Evolutionary conservation across 441 rosid species (phyloP), one percentile per base, ranked within the genome.

Genomic region (Isatis lusitanica): DNA sequence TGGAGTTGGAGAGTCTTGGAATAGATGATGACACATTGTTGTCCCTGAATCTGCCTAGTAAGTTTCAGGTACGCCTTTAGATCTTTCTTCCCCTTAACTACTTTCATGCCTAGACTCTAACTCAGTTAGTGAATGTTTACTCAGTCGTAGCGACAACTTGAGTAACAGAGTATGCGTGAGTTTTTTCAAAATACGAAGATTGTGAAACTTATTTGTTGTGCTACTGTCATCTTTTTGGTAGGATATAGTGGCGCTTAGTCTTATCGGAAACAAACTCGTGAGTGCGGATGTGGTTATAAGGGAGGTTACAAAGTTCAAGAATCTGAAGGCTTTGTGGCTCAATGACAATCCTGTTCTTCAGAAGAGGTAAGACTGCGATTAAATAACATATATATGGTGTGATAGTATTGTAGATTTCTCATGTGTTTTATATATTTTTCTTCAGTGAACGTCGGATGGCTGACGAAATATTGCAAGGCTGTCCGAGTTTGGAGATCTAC

Each of bases 191-290:
- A 26, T 43, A 9, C 10, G 9, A 65, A 16, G 48, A 11, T 70
- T 70, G 65, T 83, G 30, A 77, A 40, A 40, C 63, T 68, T 31
- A 58, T 52, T 48, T 40, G 18, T 24, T 71, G 52, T 52, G 58
- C 31, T 70, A 15, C 26, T 58, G 40, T 63, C 74, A 69, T 66
- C 35, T 56, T 53, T 68, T 56, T 11, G 5, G 63, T 82, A 94
- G 98, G 97, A 87, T 74, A 83, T 94, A 72, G 55, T 83, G 66
- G 96, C 96, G 1, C 96, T 94, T 63, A 92, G 97, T 76, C 88
- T 92, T 68, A 81, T 82, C 13, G 92, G 84, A 64, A 94, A 94
- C 87, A 86, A 86, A 81, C 86, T 94, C 2, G 80, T 82, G 80
- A 86, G 70, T 47, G 82, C 40, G 10, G 94, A 87, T 64, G 59